A percentile compares a stretch with the other conserved stretches of the same genome.
phyloP scores from a whole-genome alignment of 73 alveolate species.

The Urostyla sp. region DNA sequence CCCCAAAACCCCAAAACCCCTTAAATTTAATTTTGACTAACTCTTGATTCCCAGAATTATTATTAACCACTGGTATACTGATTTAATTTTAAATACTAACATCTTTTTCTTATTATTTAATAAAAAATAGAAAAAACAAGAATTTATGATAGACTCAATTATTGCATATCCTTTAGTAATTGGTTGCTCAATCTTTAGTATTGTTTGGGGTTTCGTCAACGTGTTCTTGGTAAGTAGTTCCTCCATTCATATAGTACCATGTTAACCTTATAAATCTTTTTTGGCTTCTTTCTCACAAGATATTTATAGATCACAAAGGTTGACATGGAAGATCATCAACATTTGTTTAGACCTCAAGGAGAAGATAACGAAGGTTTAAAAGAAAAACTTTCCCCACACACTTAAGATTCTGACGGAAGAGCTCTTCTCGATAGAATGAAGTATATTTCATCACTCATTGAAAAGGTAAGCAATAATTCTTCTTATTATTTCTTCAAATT shows the following conservation, averaged over 20 bases:
- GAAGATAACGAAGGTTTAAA: neutral
- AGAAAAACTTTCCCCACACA: neutral
- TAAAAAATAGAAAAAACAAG: too few relatives aligned
- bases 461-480: too few relatives aligned
- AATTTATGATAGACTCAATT: slow-evolving; percentile 17
- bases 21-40: too few relatives aligned
- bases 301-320: slow-evolving; percentile 11
- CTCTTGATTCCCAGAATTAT: too few relatives aligned
- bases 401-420: neutral
- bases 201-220: slow-evolving; percentile 34
- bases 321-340: slow-evolving; percentile 26
- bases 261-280: too few relatives aligned
- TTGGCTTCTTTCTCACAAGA: neutral
- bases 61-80: too few relatives aligned
- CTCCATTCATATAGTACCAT: too few relatives aligned
- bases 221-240: slow-evolving; percentile 16
- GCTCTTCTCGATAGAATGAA: slow-evolving; percentile 41
- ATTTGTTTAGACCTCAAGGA: neutral
- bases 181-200: slow-evolving; percentile 36
- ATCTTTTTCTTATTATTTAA: too few relatives aligned
- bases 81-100: too few relatives aligned
- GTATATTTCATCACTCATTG: slow-evolving; percentile 9
- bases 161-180: slow-evolving; percentile 18
- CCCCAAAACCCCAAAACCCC: too few relatives aligned
- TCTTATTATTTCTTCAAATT: too few relatives aligned